A percentile compares a stretch with the other conserved stretches of the same genome.
Evolutionary conservation across 495 filamentous ascomycete species (phyloP).

Genomic region (Stereocaulon alpinum): DNA sequence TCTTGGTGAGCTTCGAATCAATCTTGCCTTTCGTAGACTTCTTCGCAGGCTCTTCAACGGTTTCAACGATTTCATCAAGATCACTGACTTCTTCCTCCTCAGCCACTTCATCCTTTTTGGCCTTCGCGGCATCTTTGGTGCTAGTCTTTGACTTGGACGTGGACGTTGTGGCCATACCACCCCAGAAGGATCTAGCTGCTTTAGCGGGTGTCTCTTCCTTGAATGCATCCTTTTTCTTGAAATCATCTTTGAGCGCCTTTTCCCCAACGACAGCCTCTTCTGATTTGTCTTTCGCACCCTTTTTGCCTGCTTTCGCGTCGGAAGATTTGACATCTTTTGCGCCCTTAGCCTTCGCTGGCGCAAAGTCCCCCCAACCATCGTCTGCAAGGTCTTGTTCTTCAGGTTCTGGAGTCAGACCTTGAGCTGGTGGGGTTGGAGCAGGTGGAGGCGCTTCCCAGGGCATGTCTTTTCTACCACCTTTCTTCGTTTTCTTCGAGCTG

Average conservation of each 20-base stretch:
- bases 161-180: constrained; percentile 31
- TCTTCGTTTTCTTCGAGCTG: constrained; percentile 22
- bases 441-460: constrained; percentile 39
- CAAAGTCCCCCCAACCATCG: constrained; percentile 33
- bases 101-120: constrained; percentile 25
- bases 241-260: constrained; percentile 13
- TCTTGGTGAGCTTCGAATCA: constrained; percentile 18
- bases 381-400: constrained; percentile 28
- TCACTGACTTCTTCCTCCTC: constrained; percentile 21
- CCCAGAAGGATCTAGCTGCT: constrained; percentile 39
- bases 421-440: constrained; percentile 40
- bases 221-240: constrained; percentile 13
- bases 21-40: constrained; percentile 19
- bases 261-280: constrained; percentile 25
- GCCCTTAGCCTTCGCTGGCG: constrained; percentile 25
- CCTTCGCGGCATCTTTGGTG: constrained; percentile 30
- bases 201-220: constrained; percentile 29
- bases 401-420: constrained; percentile 37
- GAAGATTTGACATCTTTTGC: constrained; percentile 24
- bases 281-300: constrained; percentile 14
- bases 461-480: constrained; percentile 33
- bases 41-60: constrained; percentile 18
- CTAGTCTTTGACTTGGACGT: constrained; percentile 32
- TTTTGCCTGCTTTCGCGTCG: constrained; percentile 18
- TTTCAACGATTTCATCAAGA: constrained; percentile 12